Evolutionary conservation across 768 basidiomycete genomes (phyloP).

Genomic region (Termitomyces sp.): DNA sequence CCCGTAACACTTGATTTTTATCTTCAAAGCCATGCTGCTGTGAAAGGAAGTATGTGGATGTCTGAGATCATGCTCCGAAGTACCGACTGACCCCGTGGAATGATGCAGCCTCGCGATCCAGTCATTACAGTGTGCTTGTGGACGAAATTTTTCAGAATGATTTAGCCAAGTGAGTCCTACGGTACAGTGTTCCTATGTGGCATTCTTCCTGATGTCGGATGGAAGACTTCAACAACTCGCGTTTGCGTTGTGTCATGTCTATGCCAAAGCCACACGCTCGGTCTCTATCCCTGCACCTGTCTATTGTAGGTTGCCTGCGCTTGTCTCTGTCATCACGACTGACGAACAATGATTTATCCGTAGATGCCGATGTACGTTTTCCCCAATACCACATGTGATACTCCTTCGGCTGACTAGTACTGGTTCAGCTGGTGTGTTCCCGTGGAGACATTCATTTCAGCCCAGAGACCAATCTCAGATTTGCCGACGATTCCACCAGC

Average conservation of each 20-base stretch:
- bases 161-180: conserved; percentile 21
- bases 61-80: background rate
- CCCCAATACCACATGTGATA: conserved; percentile 3
- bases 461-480: conserved; percentile 17
- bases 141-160: conserved; percentile 33
- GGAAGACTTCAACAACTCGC: conserved; percentile 43
- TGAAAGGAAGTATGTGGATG: conserved; percentile 42
- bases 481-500: conserved; percentile 24
- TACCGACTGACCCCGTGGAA: background rate
- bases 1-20: conserved; percentile 62
- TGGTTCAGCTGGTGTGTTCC: conserved; percentile 52
- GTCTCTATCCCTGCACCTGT: conserved; percentile 72
- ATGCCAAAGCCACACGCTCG: conserved; percentile 65
- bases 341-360: conserved; percentile 6
- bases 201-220: conserved; percentile 4
- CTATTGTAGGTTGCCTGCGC: conserved; percentile 47
- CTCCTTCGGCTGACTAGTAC: conserved; percentile 8
- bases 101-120: conserved; percentile 46
- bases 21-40: conserved; percentile 51
- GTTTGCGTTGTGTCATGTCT: conserved; percentile 61
- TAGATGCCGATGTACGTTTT: conserved; percentile 53
- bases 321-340: conserved; percentile 4
- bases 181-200: conserved; percentile 15
- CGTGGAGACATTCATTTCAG: conserved; percentile 50
- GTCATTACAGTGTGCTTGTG: conserved; percentile 52